Percentiles rank a stretch among this genome's conserved stretches.
These are phyloP conservation scores for Leucaena leucocephala DNA, from an alignment of 306 rosid genomes.

Conservation along the genomic window DNA sequence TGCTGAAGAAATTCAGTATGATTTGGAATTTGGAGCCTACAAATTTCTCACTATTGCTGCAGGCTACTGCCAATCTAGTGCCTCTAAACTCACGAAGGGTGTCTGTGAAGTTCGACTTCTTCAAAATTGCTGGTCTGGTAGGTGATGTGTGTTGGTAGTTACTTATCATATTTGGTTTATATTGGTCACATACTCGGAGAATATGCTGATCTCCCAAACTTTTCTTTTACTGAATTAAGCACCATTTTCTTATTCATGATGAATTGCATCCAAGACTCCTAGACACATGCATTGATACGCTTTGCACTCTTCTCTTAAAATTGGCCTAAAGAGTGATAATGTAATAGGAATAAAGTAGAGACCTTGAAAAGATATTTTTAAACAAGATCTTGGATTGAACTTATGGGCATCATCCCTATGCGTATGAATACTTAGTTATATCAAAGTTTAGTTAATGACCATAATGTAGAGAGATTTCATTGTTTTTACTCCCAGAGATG, in stretches of 20 bases:
- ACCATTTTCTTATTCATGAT: slow-evolving; percentile 15
- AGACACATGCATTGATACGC: background rate
- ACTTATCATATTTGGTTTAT: slow-evolving; percentile 23
- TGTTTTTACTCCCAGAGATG: background rate
- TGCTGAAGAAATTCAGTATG: slow-evolving; percentile 13
- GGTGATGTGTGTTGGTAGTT: slow-evolving; percentile 28
- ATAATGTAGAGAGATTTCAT: background rate
- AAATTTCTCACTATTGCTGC: slow-evolving; percentile 29
- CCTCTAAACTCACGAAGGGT: slow-evolving; percentile 83
- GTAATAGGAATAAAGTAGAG: too few relatives aligned
- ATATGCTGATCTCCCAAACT: background rate
- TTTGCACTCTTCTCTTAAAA: background rate
- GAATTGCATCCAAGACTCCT: slow-evolving; percentile 7
- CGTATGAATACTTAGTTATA: background rate
- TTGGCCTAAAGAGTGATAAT: background rate
- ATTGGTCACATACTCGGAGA: background rate
- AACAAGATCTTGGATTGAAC: slow-evolving; percentile 8
- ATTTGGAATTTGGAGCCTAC: slow-evolving; percentile 17
- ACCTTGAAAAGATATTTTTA: background rate
- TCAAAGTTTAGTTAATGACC: slow-evolving; percentile 3
- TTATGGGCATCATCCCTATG: background rate
- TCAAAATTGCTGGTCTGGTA: slow-evolving; percentile 83
- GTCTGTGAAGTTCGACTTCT: slow-evolving; percentile 80
- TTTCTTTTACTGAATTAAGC: background rate
- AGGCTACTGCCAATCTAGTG: slow-evolving; percentile 90